These are phyloP conservation scores for Aspergillus carbonarius DNA, from an alignment of 2,329 filamentous ascomycete species.

Conservation along the genomic window DNA sequence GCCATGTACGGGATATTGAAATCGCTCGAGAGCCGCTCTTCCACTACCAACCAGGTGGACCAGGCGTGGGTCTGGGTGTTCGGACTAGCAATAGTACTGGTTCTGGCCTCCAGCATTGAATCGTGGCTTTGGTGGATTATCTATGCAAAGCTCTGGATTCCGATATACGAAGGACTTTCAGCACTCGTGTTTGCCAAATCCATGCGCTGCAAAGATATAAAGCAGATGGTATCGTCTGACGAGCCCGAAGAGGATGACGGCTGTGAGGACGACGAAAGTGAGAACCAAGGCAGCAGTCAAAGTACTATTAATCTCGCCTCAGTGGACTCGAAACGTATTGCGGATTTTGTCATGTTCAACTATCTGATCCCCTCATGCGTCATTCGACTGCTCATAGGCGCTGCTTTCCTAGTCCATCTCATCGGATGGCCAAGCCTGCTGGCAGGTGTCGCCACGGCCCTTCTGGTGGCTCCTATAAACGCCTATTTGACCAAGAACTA, in stretches of 20 bases:
- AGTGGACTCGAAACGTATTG: conserved; percentile 68
- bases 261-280: conserved; percentile 46
- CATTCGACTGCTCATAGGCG: conserved; percentile 63
- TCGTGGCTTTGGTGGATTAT: conserved; percentile 67
- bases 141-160: conserved; percentile 62
- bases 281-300: conserved; percentile 61
- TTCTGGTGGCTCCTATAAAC: conserved; percentile 66
- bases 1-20: conserved; percentile 65
- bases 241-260: conserved; percentile 41
- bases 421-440: conserved; percentile 69
- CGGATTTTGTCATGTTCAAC: conserved; percentile 66
- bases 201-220: conserved; percentile 71
- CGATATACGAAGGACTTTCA: conserved; percentile 68
- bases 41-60: conserved; percentile 46
- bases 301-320: conserved; percentile 74
- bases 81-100: conserved; percentile 60
- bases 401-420: conserved; percentile 63
- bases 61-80: conserved; percentile 69
- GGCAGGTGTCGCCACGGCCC: conserved; percentile 63
- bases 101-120: conserved; percentile 60
- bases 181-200: conserved; percentile 75
- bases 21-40: conserved; percentile 58
- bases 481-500: conserved; percentile 65
- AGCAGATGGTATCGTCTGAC: conserved; percentile 36
- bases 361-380: conserved; percentile 63